Evolutionary conservation across 1,284 basidiomycete species (phyloP).

Genomic region (Apiotrichum siamense): DNA sequence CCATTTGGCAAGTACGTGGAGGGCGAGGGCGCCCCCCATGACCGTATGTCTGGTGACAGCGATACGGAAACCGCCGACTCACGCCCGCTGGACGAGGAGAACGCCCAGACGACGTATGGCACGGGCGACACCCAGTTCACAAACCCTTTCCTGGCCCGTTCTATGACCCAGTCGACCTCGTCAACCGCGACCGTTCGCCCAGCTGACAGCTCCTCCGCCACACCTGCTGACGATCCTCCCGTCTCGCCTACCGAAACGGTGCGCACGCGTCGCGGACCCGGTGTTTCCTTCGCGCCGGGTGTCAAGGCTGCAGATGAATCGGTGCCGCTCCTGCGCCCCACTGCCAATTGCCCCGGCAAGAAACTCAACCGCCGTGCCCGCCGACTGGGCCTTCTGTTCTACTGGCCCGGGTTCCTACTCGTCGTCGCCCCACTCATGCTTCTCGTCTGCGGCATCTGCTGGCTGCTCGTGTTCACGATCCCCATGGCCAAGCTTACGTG

Average conservation of each 20-base stretch:
- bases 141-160: conserved; percentile 1
- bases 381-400: conserved; percentile 56
- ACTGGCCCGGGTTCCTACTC: conserved; percentile 68
- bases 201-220: neutral
- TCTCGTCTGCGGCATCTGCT: conserved; percentile 78
- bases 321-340: neutral
- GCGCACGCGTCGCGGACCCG: conserved; percentile 16
- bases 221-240: conserved; percentile 1
- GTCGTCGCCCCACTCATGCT: conserved; percentile 87
- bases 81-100: conserved; percentile 6
- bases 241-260: neutral
- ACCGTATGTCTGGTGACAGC: conserved; percentile 9
- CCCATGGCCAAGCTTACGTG: conserved; percentile 98
- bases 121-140: neutral
- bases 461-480: conserved; percentile 87
- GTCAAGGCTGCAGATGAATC: conserved; percentile 11
- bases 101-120: neutral
- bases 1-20: conserved; percentile 99
- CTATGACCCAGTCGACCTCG: conserved; percentile 10
- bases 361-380: conserved; percentile 42
- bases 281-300: conserved; percentile 34
- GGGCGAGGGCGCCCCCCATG: conserved; percentile 56
- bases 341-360: conserved; percentile 9
- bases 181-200: conserved; percentile 22
- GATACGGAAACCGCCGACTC: neutral